Base-by-base conservation (phyloP, 2,329 filamentous ascomycete species). In the Rhexocercosporidium sp. region DNA sequence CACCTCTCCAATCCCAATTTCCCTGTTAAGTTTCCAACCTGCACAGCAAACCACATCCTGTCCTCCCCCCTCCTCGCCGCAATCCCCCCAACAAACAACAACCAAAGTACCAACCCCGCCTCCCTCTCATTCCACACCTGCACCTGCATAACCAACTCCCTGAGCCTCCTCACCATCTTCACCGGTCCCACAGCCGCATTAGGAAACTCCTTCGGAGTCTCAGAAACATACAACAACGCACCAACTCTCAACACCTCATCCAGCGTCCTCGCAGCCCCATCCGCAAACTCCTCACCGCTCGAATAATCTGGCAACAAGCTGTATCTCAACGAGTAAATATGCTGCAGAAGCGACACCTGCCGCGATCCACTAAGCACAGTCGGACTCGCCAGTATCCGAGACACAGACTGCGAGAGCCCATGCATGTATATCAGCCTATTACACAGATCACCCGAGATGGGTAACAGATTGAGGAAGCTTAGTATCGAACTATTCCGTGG, bases 171-270 rank as follows among this genome's bases (percentile, higher is more conserved):
- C 27, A 69, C 46, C 41, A 69, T 29, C 27, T 56, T 69, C 14
- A 34, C 8, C 34, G 64, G 65, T 3, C 65, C 65, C 8, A 66
- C 37, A 7, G 62, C 64, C 20, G 67, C 53, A 20, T 39, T 62
- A 16, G 67, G 64, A 31, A 69, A 69, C 53, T 67, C 65, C 34
- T 65, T 59, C 18, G 65, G 59, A 12, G 67, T 69, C 25, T 59
- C 53, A 14, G 65, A 60, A 14, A 67, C n/a, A 22, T 69, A 69
- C 20, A 69, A 44, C 54, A 69, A 31, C 5, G 65, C 62, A 9
- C 64, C 61, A 29, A 69, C 63, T n/a, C 65, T 57, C 29, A 69
- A 41, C 7, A 54, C 47, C 16, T 67, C 65, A 41, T 66, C 62
- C n/a, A 63, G n/a, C n/a, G 29, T 31, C 39, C 22, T 44, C 31